Conservation (phyloP, 2,329 filamentous ascomycete species). For the Apiospora marii region DNA sequence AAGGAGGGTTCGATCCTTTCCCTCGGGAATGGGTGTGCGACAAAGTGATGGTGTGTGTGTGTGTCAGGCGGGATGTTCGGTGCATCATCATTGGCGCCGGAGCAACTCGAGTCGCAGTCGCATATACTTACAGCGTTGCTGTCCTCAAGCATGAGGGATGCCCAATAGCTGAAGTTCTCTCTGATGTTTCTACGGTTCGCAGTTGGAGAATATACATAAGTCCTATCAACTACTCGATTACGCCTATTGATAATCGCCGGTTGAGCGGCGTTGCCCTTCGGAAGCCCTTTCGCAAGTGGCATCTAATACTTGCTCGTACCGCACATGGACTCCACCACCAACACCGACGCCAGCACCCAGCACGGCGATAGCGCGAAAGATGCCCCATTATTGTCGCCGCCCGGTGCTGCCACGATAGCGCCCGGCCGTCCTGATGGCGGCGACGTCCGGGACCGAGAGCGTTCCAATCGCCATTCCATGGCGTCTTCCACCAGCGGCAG, state of each 20-base stretch:
- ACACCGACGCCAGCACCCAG: background rate
- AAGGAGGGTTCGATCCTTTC: background rate
- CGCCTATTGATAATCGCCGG: background rate
- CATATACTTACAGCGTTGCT: background rate
- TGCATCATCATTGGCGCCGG: background rate
- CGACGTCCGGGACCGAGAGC: background rate
- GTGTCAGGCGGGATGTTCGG: background rate
- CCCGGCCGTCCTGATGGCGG: background rate
- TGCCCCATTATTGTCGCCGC: constrained; percentile 13
- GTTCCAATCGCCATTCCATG: background rate
- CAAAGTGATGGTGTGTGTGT: background rate
- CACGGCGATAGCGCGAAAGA: background rate
- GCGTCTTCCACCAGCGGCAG: background rate
- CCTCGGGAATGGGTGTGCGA: background rate
- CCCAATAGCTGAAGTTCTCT: background rate
- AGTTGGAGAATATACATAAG: background rate
- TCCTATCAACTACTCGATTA: background rate
- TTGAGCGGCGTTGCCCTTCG: background rate
- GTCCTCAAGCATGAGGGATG: background rate
- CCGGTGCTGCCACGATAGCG: background rate
- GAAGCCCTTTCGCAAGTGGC: background rate
- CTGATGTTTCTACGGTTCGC: background rate
- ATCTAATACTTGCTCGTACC: background rate
- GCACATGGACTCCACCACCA: constrained; percentile 8
- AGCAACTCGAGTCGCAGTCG: background rate